Percentiles rank a stretch among this genome's conserved stretches.
Evolutionary conservation across 2,329 filamentous ascomycete species (phyloP).

Genomic region (Aspergillus sp.): DNA sequence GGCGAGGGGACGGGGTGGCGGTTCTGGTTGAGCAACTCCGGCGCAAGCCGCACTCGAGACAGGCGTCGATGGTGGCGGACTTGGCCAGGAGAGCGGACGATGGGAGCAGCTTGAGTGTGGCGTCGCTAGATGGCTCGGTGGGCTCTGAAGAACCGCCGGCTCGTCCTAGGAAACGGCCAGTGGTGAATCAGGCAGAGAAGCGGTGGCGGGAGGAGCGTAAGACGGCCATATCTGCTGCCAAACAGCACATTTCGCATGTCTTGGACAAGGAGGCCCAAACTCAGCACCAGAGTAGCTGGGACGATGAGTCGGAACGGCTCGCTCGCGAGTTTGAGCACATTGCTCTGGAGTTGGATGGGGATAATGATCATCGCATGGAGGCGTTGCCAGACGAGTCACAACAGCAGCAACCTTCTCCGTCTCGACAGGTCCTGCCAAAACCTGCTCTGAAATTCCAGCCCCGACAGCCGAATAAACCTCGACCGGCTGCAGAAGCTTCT

Average conservation of each 20-base stretch:
- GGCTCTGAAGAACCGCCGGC: conserved; percentile 2
- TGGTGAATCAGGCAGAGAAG: conserved; percentile 37
- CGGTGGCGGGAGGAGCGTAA: conserved; percentile 34
- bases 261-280: conserved; percentile 25
- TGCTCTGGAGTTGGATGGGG: conserved; percentile 36
- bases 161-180: conserved; percentile 32
- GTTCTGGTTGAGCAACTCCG: conserved; percentile 37
- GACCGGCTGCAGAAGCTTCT: conserved; percentile 5
- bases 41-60: conserved; percentile 26
- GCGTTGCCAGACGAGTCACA: conserved; percentile 6
- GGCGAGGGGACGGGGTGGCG: conserved; percentile 24
- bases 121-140: not conserved
- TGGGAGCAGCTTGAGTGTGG: no score
- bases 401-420: conserved; percentile 1
- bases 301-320: conserved; percentile 39
- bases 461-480: conserved; percentile 26
- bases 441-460: conserved; percentile 33
- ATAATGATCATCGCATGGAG: conserved; percentile 18
- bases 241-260: conserved; percentile 26
- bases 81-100: no score
- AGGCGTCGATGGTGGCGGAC: conserved; percentile 29
- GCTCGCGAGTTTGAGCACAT: conserved; percentile 39
- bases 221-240: conserved; percentile 28
- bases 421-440: conserved; percentile 14
- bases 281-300: conserved; percentile 30